Conservation (phyloP, 2,329 filamentous ascomycete species). For the Myotisia sp. region DNA sequence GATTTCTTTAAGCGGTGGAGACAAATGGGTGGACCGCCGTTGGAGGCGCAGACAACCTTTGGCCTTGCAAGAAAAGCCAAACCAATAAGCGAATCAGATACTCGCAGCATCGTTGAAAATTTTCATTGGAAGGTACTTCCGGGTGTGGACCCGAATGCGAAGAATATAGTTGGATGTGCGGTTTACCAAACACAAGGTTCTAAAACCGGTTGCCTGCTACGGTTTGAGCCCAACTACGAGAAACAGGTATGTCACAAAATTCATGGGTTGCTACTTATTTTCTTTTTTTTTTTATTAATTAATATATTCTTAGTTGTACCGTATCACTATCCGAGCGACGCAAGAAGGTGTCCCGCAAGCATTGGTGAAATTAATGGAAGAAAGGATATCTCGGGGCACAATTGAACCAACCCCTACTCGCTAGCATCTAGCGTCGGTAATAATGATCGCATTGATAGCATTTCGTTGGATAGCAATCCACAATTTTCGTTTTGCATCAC, state of each 20-base stretch:
- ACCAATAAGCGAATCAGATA: conserved; percentile 56
- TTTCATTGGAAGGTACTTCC: conserved; percentile 82
- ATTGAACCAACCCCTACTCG: no score
- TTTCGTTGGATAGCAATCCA: no score
- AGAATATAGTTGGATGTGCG: conserved; percentile 84
- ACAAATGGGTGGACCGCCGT: conserved; percentile 78
- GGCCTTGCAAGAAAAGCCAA: conserved; percentile 44
- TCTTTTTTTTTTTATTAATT: conserved; percentile 6
- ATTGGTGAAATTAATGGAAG: conserved; percentile 75
- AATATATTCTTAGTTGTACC: conserved; percentile 59
- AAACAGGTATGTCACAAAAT: conserved; percentile 55
- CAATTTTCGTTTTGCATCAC: no score
- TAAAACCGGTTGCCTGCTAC: conserved; percentile 86
- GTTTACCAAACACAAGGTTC: conserved; percentile 63
- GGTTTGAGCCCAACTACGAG: conserved; percentile 85
- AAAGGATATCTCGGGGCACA: conserved; percentile 50
- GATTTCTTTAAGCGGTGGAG: conserved; percentile 99
- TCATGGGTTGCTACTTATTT: not conserved
- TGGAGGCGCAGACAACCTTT: conserved; percentile 83
- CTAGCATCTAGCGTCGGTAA: no score
- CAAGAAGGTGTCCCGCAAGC: conserved; percentile 75
- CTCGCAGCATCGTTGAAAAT: conserved; percentile 59
- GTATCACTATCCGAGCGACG: conserved; percentile 82
- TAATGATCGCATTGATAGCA: no score
- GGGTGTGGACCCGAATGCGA: conserved; percentile 77